Conservation (phyloP, 805 yeast species). For the Sugiyamaella boreocaroliniensis region DNA sequence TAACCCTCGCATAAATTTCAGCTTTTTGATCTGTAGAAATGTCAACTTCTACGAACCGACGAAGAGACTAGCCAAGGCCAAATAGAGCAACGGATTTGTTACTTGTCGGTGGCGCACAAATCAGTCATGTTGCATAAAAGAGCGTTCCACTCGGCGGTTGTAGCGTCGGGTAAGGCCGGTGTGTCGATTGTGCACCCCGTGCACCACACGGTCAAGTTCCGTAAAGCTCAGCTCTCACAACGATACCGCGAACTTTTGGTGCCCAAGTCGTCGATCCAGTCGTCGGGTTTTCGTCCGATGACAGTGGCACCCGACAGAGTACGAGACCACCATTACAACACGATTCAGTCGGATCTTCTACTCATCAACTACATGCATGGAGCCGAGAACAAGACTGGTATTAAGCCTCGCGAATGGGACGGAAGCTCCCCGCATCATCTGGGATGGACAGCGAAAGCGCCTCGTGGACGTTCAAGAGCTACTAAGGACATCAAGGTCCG, state of each 20-base stretch:
- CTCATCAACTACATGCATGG: constrained; percentile 71
- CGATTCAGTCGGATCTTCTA: constrained; percentile 68
- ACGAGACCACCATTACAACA: constrained; percentile 65
- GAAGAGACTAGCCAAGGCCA: not conserved
- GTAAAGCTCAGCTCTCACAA: constrained; percentile 69
- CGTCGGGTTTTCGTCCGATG: constrained; percentile 70
- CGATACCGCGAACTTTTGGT: constrained; percentile 60
- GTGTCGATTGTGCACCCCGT: constrained; percentile 81
- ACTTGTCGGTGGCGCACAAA: not conserved
- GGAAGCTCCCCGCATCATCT: constrained; percentile 82
- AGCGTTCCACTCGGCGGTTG: constrained; percentile 16
- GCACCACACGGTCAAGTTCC: constrained; percentile 77
- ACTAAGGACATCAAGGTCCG: constrained; percentile 68
- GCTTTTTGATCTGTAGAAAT: not conserved
- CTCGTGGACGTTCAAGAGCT: constrained; percentile 67
- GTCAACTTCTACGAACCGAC: no score
- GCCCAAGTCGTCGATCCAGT: constrained; percentile 67
- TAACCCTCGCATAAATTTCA: not conserved
- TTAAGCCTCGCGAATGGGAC: constrained; percentile 77
- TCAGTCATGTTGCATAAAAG: constrained; percentile 1
- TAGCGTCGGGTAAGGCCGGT: constrained; percentile 39
- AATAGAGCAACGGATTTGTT: not conserved
- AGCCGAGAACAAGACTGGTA: constrained; percentile 49
- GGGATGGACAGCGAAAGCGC: constrained; percentile 71
- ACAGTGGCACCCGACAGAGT: constrained; percentile 76